phyloP scores from a whole-genome alignment of 352 stramenopile genomes.

The Globisporangium spinosum region DNA sequence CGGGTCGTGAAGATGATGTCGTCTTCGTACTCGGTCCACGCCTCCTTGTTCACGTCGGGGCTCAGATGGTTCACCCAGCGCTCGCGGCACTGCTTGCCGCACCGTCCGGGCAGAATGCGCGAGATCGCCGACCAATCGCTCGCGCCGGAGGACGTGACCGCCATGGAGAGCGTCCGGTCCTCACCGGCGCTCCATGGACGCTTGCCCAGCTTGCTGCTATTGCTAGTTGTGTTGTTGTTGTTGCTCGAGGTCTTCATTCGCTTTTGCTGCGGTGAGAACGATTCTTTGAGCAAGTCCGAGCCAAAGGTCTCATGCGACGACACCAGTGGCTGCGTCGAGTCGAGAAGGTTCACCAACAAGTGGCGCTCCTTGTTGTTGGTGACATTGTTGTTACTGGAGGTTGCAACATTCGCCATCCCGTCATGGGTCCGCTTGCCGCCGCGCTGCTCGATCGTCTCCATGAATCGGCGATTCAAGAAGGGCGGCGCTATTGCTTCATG shows the following conservation, averaged over 20 bases:
- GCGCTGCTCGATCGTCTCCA: constrained; percentile 14
- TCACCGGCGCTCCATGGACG: constrained; percentile 60
- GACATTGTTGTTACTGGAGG: not conserved
- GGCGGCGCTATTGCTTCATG: not conserved
- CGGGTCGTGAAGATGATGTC: constrained; percentile 76
- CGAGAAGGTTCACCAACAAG: constrained; percentile 30
- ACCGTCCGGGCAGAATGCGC: constrained; percentile 87
- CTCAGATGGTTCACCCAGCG: constrained; percentile 97
- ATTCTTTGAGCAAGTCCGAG: constrained; percentile 23
- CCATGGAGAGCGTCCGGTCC: constrained; percentile 49
- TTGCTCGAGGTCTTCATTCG: constrained; percentile 34
- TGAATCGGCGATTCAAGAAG: constrained; percentile 23
- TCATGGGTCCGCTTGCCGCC: constrained; percentile 9
- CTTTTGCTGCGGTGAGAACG: constrained; percentile 58
- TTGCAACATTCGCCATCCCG: not conserved
- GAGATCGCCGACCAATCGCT: constrained; percentile 94
- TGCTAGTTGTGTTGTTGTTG: not conserved
- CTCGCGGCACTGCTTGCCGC: constrained; percentile 96
- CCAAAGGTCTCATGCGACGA: constrained; percentile 27
- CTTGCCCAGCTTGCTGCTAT: constrained; percentile 54
- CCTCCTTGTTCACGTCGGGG: constrained; percentile 92
- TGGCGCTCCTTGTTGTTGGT: constrained; percentile 20
- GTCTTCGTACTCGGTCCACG: constrained; percentile 93
- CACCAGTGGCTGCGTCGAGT: constrained; percentile 23
- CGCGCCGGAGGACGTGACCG: constrained; percentile 49